These are phyloP conservation scores for Aspergillus sp. DNA, from an alignment of 2,329 filamentous ascomycete species.

Conservation along the genomic window DNA sequence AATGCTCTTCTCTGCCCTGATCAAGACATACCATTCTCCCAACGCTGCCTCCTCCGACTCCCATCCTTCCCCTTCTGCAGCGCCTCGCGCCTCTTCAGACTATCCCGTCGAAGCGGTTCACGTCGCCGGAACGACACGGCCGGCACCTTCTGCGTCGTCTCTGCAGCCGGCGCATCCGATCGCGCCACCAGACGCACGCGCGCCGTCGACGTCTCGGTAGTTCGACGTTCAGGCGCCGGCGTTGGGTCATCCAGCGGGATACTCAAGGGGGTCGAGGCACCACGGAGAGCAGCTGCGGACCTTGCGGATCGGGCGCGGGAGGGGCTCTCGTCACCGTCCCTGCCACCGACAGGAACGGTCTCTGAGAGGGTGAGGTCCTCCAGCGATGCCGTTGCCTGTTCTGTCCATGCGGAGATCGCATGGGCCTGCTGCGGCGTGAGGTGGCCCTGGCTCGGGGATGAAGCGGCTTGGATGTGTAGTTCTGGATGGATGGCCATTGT, in stretches of 20 bases:
- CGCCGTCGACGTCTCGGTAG: constrained; percentile 15
- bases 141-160: constrained; percentile 10
- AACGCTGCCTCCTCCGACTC: constrained; percentile 72
- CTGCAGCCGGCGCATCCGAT: not conserved
- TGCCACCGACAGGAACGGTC: constrained; percentile 8
- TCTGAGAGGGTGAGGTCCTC: constrained; percentile 28
- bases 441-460: constrained; percentile 12
- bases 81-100: constrained; percentile 60
- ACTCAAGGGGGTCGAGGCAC: constrained; percentile 56
- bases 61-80: constrained; percentile 86
- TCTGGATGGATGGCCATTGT: constrained; percentile 38
- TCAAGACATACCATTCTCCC: constrained; percentile 73
- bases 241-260: constrained; percentile 64
- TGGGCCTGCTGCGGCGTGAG: constrained; percentile 37
- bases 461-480: constrained; percentile 15
- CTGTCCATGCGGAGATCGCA: constrained; percentile 62
- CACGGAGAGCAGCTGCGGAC: constrained; percentile 21
- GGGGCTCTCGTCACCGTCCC: constrained; percentile 40
- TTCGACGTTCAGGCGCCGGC: constrained; percentile 16
- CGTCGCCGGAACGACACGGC: constrained; percentile 43
- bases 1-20: not conserved
- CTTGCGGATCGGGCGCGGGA: constrained; percentile 39
- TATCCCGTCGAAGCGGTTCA: constrained; percentile 52
- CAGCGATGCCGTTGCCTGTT: constrained; percentile 34
- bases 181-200: constrained; percentile 18